phyloP scores from a whole-genome alignment of 1,139 yeast genomes.

The Saccharomyces hybrid region DNA sequence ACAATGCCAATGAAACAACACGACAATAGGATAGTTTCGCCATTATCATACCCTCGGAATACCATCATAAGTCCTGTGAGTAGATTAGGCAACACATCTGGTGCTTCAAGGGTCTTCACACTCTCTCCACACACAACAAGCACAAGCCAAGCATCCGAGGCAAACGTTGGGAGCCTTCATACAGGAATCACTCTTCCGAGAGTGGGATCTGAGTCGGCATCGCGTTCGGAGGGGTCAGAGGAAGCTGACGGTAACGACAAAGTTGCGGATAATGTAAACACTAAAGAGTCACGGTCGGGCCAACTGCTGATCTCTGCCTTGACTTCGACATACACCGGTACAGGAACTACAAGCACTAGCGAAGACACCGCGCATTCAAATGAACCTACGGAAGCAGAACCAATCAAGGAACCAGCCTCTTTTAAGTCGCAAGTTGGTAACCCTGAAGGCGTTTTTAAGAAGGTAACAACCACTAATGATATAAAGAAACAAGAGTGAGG shows the following conservation, averaged over 20 bases:
- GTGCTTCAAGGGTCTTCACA: background rate
- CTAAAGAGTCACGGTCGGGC: background rate
- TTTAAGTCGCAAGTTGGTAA: background rate
- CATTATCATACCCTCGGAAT: background rate
- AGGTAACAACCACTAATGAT: background rate
- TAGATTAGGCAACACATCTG: background rate
- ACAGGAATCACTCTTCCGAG: background rate
- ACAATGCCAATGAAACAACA: background rate
- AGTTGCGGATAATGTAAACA: background rate
- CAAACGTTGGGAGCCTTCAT: background rate
- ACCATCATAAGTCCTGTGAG: background rate
- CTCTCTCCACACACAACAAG: background rate
- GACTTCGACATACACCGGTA: background rate
- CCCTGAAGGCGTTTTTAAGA: background rate
- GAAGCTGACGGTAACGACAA: background rate
- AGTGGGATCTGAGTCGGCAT: background rate
- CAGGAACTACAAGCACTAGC: background rate
- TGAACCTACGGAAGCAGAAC: background rate
- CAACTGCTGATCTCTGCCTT: background rate
- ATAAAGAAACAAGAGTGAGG: background rate
- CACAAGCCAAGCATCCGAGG: background rate
- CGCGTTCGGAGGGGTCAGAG: background rate
- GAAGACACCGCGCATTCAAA: background rate
- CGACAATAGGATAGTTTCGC: background rate
- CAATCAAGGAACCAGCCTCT: background rate